Percentiles rank a stretch among this genome's conserved stretches.
These are phyloP conservation scores for Fermentozyma sake DNA, from an alignment of 1,139 yeast genomes.

Conservation along the genomic window DNA sequence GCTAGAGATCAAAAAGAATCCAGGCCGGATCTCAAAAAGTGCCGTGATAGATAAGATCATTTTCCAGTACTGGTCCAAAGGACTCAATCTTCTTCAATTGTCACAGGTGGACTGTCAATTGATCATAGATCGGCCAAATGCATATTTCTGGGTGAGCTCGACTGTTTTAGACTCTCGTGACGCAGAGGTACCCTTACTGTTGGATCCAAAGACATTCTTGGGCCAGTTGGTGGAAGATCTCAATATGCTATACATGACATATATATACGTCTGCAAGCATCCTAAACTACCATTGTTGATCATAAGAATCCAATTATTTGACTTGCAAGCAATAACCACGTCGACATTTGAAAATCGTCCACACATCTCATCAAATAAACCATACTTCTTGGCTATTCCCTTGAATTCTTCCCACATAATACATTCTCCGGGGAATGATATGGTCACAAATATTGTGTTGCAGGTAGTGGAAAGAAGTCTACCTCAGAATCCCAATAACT, in stretches of 20 bases:
- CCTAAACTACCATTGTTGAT: conserved; percentile 58
- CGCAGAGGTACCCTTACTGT: conserved; percentile 28
- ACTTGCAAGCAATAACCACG: conserved; percentile 30
- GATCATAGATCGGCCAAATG: conserved; percentile 52
- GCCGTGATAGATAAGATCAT: conserved; percentile 47
- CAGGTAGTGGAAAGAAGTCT: conserved; percentile 56
- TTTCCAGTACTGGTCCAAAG: conserved; percentile 56
- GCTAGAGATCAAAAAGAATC: conserved; percentile 9
- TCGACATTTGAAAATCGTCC: conserved; percentile 21
- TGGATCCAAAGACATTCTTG: conserved; percentile 45
- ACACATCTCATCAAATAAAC: conserved; percentile 49
- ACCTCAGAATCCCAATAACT: conserved; percentile 32
- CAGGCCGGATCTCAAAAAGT: conserved; percentile 30
- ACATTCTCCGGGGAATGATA: conserved; percentile 48
- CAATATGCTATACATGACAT: conserved; percentile 47
- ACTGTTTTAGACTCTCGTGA: conserved; percentile 42
- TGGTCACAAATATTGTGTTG: conserved; percentile 49
- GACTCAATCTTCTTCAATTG: conserved; percentile 62
- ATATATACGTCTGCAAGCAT: conserved; percentile 64
- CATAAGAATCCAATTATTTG: conserved; percentile 66
- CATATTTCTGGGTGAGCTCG: conserved; percentile 56
- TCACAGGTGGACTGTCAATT: conserved; percentile 71
- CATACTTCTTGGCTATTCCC: conserved; percentile 66
- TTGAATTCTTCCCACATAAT: conserved; percentile 62
- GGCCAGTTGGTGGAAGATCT: conserved; percentile 45